phyloP scores from a whole-genome alignment of 208 protist genomes.

The Trypanosomatidae sp. region DNA sequence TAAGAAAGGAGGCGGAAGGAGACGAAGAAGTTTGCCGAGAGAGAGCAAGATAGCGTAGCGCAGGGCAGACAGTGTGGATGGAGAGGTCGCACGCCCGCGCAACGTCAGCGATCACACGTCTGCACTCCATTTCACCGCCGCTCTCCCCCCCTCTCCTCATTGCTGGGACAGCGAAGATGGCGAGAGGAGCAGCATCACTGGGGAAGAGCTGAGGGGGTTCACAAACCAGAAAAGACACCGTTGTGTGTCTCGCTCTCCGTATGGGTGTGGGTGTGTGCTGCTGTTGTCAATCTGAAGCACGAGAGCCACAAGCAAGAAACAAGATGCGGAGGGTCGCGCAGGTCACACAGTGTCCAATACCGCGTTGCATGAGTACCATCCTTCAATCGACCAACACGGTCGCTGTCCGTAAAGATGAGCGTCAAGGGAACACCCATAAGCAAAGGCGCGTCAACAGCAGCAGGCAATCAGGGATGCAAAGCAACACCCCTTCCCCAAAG shows the following conservation, averaged over 20 bases:
- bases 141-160: neutral
- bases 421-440: neutral
- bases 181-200: too few relatives aligned
- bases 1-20: neutral
- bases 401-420: neutral
- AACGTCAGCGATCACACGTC: neutral
- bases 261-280: neutral
- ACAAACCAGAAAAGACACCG: neutral
- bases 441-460: neutral
- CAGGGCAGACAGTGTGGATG: neutral
- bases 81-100: neutral
- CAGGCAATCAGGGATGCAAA: conserved; percentile 14
- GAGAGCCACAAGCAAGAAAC: neutral
- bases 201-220: neutral
- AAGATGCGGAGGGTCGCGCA: neutral
- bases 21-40: neutral
- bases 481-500: neutral
- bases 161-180: neutral
- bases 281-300: neutral
- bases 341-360: neutral
- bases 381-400: neutral
- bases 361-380: neutral
- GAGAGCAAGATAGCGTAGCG: neutral
- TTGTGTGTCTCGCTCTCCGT: neutral
- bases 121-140: neutral